Conservation (phyloP, 2,329 filamentous ascomycete genomes). For the Microdochium bolleyi region DNA sequence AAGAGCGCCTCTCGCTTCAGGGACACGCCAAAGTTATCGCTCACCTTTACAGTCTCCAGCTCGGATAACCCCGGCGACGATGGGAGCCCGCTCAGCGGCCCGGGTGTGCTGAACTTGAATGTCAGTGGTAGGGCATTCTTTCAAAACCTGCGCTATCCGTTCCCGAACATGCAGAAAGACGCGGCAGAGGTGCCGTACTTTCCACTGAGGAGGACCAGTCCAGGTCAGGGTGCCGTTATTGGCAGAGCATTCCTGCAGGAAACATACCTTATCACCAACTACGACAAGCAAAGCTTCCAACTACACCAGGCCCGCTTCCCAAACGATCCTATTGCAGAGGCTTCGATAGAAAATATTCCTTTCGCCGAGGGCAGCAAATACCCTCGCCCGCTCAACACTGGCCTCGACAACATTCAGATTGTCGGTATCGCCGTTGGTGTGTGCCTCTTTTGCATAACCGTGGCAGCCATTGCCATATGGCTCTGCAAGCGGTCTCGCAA, state of each 20-base stretch:
- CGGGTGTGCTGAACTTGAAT: conserved; percentile 49
- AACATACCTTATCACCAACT: conserved; percentile 50
- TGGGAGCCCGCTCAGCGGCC: conserved; percentile 36
- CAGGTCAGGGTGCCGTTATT: conserved; percentile 49
- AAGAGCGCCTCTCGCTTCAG: conserved; percentile 40
- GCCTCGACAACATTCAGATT: conserved; percentile 31
- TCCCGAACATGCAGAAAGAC: conserved; percentile 34
- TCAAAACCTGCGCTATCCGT: conserved; percentile 41
- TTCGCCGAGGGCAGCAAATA: conserved; percentile 38
- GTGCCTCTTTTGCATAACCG: conserved; percentile 20
- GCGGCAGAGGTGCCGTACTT: conserved; percentile 51
- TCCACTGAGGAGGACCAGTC: conserved; percentile 49
- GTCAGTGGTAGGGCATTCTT: conserved; percentile 42
- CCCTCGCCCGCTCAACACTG: conserved; percentile 23
- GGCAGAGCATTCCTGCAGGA: conserved; percentile 66
- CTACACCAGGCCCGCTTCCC: conserved; percentile 49
- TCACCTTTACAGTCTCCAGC: conserved; percentile 51
- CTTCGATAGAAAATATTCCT: conserved; percentile 31
- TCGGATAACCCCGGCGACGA: conserved; percentile 45
- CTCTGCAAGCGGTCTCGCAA: neutral
- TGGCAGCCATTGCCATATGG: conserved; percentile 1
- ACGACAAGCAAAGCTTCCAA: conserved; percentile 44
- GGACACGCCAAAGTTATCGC: conserved; percentile 34
- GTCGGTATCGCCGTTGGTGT: conserved; percentile 38
- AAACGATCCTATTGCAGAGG: conserved; percentile 27